phyloP scores from a whole-genome alignment of 2,329 filamentous ascomycete species.

The Ophiocordyceps camponoti-rufipedis region DNA sequence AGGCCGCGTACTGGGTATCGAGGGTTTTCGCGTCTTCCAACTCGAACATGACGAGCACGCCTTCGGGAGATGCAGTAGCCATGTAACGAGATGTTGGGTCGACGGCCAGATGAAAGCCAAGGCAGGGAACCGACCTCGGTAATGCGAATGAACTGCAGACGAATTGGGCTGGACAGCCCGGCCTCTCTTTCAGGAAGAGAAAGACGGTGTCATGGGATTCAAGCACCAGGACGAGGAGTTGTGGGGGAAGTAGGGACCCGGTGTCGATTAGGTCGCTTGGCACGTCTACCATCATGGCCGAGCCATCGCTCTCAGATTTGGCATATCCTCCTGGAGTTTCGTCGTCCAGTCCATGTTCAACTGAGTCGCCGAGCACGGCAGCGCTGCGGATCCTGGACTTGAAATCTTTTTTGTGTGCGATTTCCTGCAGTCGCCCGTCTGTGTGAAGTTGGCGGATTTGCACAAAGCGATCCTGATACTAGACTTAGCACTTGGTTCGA shows the following conservation, averaged over 20 bases:
- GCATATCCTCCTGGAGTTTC: conserved; percentile 9
- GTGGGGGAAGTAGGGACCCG: conserved; percentile 40
- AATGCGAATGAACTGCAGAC: conserved; percentile 39
- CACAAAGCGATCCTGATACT: conserved; percentile 50
- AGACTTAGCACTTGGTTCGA: neutral
- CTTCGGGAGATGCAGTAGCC: conserved; percentile 53
- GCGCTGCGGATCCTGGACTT: conserved; percentile 63
- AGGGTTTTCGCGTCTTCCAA: conserved; percentile 38
- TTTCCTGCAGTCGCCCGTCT: conserved; percentile 53
- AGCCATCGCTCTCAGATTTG: conserved; percentile 20
- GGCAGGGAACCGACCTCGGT: conserved; percentile 38
- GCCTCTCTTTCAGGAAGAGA: conserved; percentile 39
- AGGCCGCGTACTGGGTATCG: conserved; percentile 26
- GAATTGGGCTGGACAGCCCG: conserved; percentile 36
- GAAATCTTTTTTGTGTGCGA: conserved; percentile 68
- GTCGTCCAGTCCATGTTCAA: conserved; percentile 18
- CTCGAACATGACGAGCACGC: conserved; percentile 53
- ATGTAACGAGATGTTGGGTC: conserved; percentile 56
- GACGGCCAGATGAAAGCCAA: conserved; percentile 49
- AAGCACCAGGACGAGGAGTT: conserved; percentile 61
- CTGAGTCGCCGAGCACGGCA: conserved; percentile 47
- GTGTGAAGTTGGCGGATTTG: conserved; percentile 59
- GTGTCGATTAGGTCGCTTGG: conserved; percentile 1
- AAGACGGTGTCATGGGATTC: conserved; percentile 60
- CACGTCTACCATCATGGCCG: conserved; percentile 17